phyloP scores from a whole-genome alignment of 2,329 filamentous ascomycete species.

The Colletotrichum horii region DNA sequence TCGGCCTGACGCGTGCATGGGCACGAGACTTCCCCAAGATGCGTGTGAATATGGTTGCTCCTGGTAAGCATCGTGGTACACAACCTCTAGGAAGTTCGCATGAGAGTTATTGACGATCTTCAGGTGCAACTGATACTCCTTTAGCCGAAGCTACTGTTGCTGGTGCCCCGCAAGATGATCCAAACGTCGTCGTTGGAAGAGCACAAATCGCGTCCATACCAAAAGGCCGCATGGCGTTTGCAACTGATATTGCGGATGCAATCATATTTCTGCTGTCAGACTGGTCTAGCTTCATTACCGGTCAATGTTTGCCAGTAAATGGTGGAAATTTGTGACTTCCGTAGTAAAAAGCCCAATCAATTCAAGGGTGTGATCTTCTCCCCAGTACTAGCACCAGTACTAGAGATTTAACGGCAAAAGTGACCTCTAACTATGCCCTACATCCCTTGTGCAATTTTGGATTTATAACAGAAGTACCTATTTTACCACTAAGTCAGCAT shows the following conservation, averaged over 20 bases:
- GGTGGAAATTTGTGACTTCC: background rate
- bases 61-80: background rate
- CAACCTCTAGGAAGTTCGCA: background rate
- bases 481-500: too few species aligned
- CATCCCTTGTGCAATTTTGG: too few species aligned
- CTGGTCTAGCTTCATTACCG: background rate
- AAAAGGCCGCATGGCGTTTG: background rate
- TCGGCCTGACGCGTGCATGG: background rate
- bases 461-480: too few species aligned
- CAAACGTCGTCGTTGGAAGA: background rate
- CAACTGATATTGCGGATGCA: background rate
- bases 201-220: background rate
- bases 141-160: background rate
- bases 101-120: background rate
- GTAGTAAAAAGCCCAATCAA: rapidly evolving
- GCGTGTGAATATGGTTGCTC: background rate
- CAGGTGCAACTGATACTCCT: background rate
- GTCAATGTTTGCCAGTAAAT: background rate
- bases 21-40: background rate
- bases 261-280: background rate
- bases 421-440: too few species aligned
- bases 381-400: too few species aligned
- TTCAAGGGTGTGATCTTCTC: too few species aligned
- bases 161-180: background rate
- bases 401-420: too few species aligned